phyloP scores from a whole-genome alignment of 1,284 basidiomycete species.

The Ceratobasidium sp. region DNA sequence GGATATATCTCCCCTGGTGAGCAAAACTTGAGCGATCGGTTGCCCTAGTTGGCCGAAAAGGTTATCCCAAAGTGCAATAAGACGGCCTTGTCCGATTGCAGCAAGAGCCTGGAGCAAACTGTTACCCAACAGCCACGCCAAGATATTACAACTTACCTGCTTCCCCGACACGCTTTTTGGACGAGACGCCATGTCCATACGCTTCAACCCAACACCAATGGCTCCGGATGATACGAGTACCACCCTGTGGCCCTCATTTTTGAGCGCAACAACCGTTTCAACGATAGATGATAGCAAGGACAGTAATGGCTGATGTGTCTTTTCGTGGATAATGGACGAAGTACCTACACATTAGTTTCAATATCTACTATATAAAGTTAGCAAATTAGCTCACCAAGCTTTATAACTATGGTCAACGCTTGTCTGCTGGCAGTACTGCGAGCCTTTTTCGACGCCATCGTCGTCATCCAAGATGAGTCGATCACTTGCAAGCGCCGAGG shows the following conservation, averaged over 20 bases:
- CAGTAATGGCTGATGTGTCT: constrained; percentile 88
- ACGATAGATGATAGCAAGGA: constrained; percentile 92
- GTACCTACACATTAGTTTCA: constrained; percentile 67
- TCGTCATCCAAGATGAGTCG: constrained; percentile 41
- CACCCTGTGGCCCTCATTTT: constrained; percentile 87
- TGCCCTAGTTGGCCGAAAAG: constrained; percentile 93
- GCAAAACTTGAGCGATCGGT: constrained; percentile 93
- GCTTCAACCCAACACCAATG: constrained; percentile 92
- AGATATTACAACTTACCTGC: constrained; percentile 66
- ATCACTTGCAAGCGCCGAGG: constrained; percentile 1
- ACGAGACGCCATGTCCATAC: constrained; percentile 84
- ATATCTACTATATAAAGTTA: constrained; percentile 42
- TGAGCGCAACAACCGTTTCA: constrained; percentile 87
- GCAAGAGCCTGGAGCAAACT: constrained; percentile 77
- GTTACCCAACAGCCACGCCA: constrained; percentile 15
- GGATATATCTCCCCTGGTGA: constrained; percentile 96
- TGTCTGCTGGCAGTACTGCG: constrained; percentile 25
- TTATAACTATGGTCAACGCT: constrained; percentile 79
- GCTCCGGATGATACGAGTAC: constrained; percentile 97
- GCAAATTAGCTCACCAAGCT: constrained; percentile 69
- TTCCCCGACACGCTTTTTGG: constrained; percentile 91
- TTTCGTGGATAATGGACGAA: constrained; percentile 93
- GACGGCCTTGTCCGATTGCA: constrained; percentile 94
- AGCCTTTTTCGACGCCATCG: constrained; percentile 36
- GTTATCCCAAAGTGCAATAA: constrained; percentile 98